Evolutionary conservation across 192 early-diverging fungal genomes (phyloP).

Genomic region (Phycomyces nitens): DNA sequence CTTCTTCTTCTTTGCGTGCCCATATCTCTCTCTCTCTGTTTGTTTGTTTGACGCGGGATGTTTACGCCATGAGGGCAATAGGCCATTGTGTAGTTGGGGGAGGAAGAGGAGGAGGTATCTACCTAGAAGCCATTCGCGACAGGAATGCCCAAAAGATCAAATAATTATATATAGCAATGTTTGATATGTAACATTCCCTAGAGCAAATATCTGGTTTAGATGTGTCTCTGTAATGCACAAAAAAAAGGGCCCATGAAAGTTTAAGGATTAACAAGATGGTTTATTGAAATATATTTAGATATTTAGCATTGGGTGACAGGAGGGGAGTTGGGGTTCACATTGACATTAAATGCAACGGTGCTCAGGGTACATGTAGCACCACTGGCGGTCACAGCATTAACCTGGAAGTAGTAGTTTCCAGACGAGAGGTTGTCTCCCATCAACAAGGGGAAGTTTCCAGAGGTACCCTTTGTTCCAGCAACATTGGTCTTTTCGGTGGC

Average conservation of each 20-base stretch:
- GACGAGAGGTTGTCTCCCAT: constrained; percentile 2
- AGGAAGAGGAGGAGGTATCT: too few species aligned
- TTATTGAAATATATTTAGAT: background rate
- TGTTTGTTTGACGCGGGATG: background rate
- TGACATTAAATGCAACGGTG: constrained; percentile 6
- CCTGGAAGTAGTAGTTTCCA: constrained; percentile 21
- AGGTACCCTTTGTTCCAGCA: background rate
- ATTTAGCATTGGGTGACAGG: constrained; percentile 9
- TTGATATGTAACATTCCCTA: too few species aligned
- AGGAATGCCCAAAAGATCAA: too few species aligned
- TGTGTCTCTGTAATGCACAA: too few species aligned
- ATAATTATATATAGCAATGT: too few species aligned
- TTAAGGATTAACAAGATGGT: background rate
- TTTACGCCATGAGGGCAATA: too few species aligned
- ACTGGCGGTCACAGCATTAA: constrained; percentile 5
- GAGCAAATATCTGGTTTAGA: too few species aligned
- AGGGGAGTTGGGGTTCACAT: constrained; percentile 20
- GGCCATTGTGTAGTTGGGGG: too few species aligned
- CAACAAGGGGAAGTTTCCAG: constrained; percentile 3
- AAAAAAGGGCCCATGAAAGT: background rate
- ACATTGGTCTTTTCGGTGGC: constrained; percentile 6
- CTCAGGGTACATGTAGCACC: constrained; percentile 2
- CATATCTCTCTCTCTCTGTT: too few species aligned
- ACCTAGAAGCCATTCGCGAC: too few species aligned
- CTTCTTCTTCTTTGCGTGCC: background rate